A percentile compares a stretch with the other conserved stretches of the same genome.
phyloP scores from a whole-genome alignment of 176 grass and related monocot genomes.

The Oryza nivara region DNA sequence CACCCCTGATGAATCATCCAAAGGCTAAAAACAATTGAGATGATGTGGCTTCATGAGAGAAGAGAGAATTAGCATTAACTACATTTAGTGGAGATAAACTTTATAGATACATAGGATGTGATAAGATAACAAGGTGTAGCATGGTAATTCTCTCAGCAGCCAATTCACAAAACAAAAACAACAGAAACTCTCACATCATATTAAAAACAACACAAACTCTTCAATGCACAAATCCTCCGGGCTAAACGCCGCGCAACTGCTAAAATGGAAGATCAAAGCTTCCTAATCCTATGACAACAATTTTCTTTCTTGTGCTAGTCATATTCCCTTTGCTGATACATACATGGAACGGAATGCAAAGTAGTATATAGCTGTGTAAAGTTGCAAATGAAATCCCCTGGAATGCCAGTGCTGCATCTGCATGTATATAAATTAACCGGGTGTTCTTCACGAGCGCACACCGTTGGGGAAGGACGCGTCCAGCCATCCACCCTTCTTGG shows the following conservation, averaged over 20 bases:
- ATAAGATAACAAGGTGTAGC: too few relatives aligned
- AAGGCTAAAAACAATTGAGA: too few relatives aligned
- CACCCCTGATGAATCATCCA: too few relatives aligned
- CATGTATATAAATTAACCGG: background rate
- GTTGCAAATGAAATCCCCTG: conserved; percentile 9
- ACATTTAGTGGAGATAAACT: too few relatives aligned
- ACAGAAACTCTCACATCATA: background rate
- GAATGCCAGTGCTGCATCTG: conserved; percentile 34
- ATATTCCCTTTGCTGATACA: conserved; percentile 22
- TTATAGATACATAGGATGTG: too few relatives aligned
- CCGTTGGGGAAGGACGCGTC: conserved; percentile 46
- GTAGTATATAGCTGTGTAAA: background rate
- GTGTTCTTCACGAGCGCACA: conserved; percentile 36
- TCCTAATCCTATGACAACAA: conserved; percentile 37
- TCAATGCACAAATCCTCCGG: conserved; percentile 38
- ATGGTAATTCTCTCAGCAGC: conserved; percentile 18
- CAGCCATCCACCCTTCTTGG: conserved; percentile 68
- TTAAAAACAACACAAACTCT: conserved; percentile 29
- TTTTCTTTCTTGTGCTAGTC: conserved; percentile 20
- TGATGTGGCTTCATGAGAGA: too few relatives aligned
- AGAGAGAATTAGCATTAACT: too few relatives aligned
- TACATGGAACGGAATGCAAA: conserved; percentile 20
- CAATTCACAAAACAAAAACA: conserved; percentile 1
- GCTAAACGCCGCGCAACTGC: conserved; percentile 39
- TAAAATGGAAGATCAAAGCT: conserved; percentile 28